A percentile compares a stretch with the other conserved stretches of the same genome.
Conservation (phyloP, 2,329 filamentous ascomycete genomes). For the Mycosphaerella sp. region DNA sequence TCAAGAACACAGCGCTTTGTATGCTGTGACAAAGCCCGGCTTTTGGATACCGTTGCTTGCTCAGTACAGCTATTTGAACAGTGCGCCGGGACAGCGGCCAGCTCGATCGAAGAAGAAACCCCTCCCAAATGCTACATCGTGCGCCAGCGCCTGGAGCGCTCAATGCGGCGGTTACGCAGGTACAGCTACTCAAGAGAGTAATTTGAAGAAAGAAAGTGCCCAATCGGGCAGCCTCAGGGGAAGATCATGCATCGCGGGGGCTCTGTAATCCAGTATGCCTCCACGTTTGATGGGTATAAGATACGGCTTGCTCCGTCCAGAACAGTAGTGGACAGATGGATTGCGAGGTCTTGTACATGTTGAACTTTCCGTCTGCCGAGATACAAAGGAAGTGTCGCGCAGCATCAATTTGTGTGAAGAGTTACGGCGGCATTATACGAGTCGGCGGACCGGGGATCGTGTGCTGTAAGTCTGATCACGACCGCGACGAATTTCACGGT, state of each 20-base stretch:
- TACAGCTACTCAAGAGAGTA: constrained; percentile 20
- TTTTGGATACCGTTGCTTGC: constrained; percentile 17
- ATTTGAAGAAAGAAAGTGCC: constrained; percentile 19
- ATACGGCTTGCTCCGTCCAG: constrained; percentile 11
- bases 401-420: neutral
- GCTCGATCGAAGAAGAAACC: constrained; percentile 15
- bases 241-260: constrained; percentile 9
- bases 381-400: constrained; percentile 4
- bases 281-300: constrained; percentile 6
- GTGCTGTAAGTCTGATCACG: neutral
- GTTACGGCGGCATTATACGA: neutral
- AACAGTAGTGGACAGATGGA: constrained; percentile 7
- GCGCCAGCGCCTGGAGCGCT: constrained; percentile 11
- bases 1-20: constrained; percentile 17
- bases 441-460: neutral
- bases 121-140: constrained; percentile 15
- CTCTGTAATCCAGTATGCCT: constrained; percentile 9
- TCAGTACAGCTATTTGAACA: constrained; percentile 20
- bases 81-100: constrained; percentile 16
- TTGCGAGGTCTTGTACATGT: constrained; percentile 13
- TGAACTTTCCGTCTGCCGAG: constrained; percentile 11
- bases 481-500: neutral
- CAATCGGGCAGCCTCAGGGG: constrained; percentile 9
- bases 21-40: constrained; percentile 17
- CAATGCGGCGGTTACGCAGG: constrained; percentile 13